Evolutionary conservation across 352 stramenopile genomes (phyloP), one percentile per base, ranked within the genome.

Genomic region (Phytopythium vexans): DNA sequence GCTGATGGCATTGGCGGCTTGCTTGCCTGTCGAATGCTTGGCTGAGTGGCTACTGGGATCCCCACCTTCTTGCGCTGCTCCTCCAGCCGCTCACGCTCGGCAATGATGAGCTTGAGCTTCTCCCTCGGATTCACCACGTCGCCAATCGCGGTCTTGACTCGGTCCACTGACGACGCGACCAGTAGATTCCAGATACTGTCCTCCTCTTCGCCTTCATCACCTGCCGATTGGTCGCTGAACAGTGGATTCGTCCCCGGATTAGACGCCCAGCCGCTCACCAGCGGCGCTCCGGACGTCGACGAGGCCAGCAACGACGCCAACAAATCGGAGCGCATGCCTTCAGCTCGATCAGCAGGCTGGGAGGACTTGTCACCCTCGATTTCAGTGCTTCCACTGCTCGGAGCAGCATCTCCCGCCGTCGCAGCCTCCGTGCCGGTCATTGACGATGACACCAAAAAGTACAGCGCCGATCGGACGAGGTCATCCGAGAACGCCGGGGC

Each of bases 151-250:
- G 48, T 74, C 49, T 81, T 80, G 11, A 84, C 77, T 32, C 76
- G 72, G 56, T 89, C 81, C 8, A 91, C 77, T 1, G 81, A 91
- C 31, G 81, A 87, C 3, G 75, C 70, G 3, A 91, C 62, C 11
- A 91, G 54, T 31, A 89, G 66, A 41, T 77, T 84, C 81, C 77
- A 91, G 37, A 89, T 84, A 39, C 74, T 86, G 52, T 88, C 75
- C 12, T 76, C 52, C n/a, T 72, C 64, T 35, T 77, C 64, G 2
- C 84, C 77, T 33, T 86, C 74, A 41, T 66, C 74, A 15, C 60
- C 67, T 16, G 41, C 55, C 39, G 57, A 65, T 59, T 79, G 62
- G 48, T 85, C 68, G 57, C 60, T 86, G 47, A 86, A 86, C 6
- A 85, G 41, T 8, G 75, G 72, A 42, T 86, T 85, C 8, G 46